Base-by-base conservation (phyloP, 1,139 yeast species). In the Pichia sp. region DNA sequence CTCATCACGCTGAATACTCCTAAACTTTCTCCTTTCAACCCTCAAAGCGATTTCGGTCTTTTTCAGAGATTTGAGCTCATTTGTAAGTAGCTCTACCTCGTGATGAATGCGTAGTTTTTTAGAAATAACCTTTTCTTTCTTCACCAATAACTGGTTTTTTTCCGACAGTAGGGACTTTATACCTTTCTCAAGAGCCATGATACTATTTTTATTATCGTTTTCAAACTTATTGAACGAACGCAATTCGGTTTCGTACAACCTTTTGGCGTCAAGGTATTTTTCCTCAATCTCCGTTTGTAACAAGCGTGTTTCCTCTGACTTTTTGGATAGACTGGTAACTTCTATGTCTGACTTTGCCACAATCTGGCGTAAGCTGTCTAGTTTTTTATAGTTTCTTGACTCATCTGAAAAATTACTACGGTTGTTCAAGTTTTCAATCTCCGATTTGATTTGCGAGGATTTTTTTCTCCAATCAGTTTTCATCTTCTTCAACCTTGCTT, bases 391-490 rank as follows among this genome's bases (percentile, higher is more conserved):
- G 47, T 72, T 75, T 60, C 79, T 75, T 49, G 73, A 75, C 61
- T 78, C 81, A 57, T 72, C 73, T n/a, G 69, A 70, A 55, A 72
- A 73, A 54, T 72, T 72, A 49, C 79, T 78, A 60, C 80, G 80
- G 29, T 69, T 72, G 61, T 78, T 80, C 55, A 84, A 70, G 51
- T 70, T 70, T 45, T 84, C 90, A 62, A 84, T 83, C 52, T 83
- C 87, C 57, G 77, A 76, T 59, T 79, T 80, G 52, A 80, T 68
- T 5, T 83, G 79, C 13, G 75, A 67, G 30, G 80, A 67, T 62
- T 77, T 77, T 61, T 82, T 84, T 60, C 78, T 76, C 64, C 84
- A 81, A 55, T 86, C 92, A 58, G 77, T 79, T 66, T 84, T 84
- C 54, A 78, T 70, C 61, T 84, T 85, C 67, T 81, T 84, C 61